Base-by-base conservation (phyloP, 768 basidiomycete genomes). In the Chalciporus chontae region DNA sequence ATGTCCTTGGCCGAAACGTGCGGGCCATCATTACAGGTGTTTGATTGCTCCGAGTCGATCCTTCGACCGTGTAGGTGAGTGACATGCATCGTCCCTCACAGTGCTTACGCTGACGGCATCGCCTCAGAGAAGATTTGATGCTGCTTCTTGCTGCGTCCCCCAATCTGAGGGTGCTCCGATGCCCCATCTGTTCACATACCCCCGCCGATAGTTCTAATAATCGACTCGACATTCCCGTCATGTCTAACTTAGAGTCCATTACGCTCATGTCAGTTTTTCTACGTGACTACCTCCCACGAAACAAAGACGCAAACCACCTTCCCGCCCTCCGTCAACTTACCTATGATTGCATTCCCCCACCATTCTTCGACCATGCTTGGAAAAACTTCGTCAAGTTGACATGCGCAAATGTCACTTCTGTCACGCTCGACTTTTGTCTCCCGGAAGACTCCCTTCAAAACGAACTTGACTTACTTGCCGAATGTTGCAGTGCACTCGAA, bases 301-400 rank as follows among this genome's bases (percentile, higher is more conserved):
- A 67, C 34, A 65, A 60, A 34, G 50, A 58, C 27, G 53, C 48
- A 34, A 67, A 67, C 40, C 61, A 57, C 27, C 47, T 67, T 32
- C 64, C 65, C 27, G 60, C 65, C 24, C 64, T 67, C 34, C 58
- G 65, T 31, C 59, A 62, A 36, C 64, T 67, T 26, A 62, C 58
- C 10, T 65, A 67, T n/a, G 65, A 65, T 32, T 65, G 65, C 40
- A 65, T 62, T 19, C 65, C 65, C 4, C 65, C 60, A 2, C 63
- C 64, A 17, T 65, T 64, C 43, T 57, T 62, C 18, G 63, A 63
- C 15, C 26, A 55, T n/a, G 53, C 54, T n/a, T 65, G 65, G 64
- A 64, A 55, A 42, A 56, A 52, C 21, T 65, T 67, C 23, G 40
- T 67, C 32, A 57, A 49, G 43, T 31, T 53, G 34, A 67, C 55